Evolutionary conservation across 805 yeast species (phyloP), one percentile per base, ranked within the genome.

Genomic region (Kurtzmaniella cleridarum): DNA sequence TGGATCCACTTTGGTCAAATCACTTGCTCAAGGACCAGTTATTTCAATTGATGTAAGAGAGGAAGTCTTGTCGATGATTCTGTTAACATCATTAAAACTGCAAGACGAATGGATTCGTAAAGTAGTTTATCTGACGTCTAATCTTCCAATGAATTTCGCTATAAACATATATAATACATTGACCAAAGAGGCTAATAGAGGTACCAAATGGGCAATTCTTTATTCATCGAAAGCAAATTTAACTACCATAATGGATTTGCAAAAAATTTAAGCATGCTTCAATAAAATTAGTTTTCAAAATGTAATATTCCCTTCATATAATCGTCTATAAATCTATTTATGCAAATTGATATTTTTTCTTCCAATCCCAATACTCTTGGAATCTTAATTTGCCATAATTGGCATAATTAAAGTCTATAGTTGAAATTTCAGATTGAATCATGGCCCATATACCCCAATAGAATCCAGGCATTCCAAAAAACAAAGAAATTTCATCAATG

Each of bases 391-490:
- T 67, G 2, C 85, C 77, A 51, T 84, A 84, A 9, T 68, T 63
- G 3, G 74, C 69, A 54, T 84, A 84, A 52, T 81, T 82, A 55
- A 84, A 84, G 48, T 84, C 91, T 34, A 84, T 83, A 23, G 76
- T 71, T 2, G 88, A 80, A 16, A 80, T 75, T 39, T 72, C 72
- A 43, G 82, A 70, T 57, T 84, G 93, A 38, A 84, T 84, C 43
- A 79, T 81, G 2, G 89, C 78, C 93, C 93, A 84, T 8, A 84
- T 71, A 1, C 91, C 90, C 93, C 93, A 84, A 55, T 81, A 84
- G 51, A 84, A 81, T 1, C 91, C 93, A 0, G 93, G 93, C 60
- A 84, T 60, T 0, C 93, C 93, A 64, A 81, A 84, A 64, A 75
- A 82, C 3, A 70, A 55, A 11, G 64, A 57, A 16, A 84, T 70